phyloP scores from a whole-genome alignment of 78 protist genomes.

The Parvularia atlantis region DNA sequence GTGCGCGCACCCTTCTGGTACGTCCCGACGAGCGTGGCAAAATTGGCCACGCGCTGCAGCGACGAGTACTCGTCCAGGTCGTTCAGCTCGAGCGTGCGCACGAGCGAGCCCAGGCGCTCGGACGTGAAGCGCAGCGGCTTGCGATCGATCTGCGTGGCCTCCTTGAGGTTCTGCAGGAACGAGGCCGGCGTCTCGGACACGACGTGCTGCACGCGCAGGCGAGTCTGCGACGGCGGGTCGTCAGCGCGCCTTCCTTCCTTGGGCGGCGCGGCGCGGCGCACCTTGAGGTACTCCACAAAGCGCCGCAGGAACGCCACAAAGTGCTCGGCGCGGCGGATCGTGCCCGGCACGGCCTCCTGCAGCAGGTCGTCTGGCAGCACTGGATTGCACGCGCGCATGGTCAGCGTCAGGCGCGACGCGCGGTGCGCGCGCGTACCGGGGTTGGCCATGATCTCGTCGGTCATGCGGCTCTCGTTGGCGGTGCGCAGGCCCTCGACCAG shows the following conservation, averaged over 20 bases:
- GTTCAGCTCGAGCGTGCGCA: constrained; percentile 77
- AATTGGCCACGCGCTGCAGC: constrained; percentile 51
- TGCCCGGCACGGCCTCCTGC: constrained; percentile 88
- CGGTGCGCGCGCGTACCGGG: constrained; percentile 3
- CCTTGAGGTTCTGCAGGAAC: constrained; percentile 40
- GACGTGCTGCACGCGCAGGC: constrained; percentile 13
- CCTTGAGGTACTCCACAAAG: constrained; percentile 58
- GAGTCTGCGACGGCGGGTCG: not conserved
- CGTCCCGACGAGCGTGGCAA: constrained; percentile 83
- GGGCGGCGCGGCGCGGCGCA: not conserved
- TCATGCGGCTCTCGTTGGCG: not conserved
- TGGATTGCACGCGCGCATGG: not conserved
- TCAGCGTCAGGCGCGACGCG: not conserved
- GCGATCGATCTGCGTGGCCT: not conserved
- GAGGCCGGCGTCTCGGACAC: constrained; percentile 52
- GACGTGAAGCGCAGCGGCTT: constrained; percentile 22
- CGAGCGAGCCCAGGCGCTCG: constrained; percentile 75
- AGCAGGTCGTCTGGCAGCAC: constrained; percentile 63
- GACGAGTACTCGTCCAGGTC: constrained; percentile 61
- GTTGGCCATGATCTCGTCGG: constrained; percentile 26
- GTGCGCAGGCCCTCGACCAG: constrained; percentile 30
- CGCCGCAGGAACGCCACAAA: constrained; percentile 50
- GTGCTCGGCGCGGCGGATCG: constrained; percentile 76
- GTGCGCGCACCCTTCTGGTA: constrained; percentile 34
- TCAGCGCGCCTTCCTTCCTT: not conserved